These are phyloP conservation scores for Acanthamoeba royreba DNA, from an alignment of 208 protist genomes.

Conservation along the genomic window DNA sequence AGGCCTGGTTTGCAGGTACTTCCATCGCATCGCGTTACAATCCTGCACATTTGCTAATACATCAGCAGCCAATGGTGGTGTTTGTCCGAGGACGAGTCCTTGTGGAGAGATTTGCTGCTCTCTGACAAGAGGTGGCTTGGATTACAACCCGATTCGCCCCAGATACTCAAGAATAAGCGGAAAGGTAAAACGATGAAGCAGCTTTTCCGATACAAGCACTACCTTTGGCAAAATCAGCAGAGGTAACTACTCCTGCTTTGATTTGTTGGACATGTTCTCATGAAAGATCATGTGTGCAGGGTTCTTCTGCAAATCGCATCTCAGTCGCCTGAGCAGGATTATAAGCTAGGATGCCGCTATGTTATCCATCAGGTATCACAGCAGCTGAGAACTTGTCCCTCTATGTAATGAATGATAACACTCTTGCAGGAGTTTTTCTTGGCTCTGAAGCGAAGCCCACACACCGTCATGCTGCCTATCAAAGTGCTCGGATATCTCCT, in stretches of 20 bases:
- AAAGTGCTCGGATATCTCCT: neutral
- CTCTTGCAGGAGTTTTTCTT: neutral
- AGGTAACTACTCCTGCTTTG: too few relatives aligned
- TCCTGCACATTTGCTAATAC: neutral
- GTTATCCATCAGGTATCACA: slow-evolving; percentile 17
- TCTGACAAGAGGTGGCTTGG: neutral
- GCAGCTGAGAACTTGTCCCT: too few relatives aligned
- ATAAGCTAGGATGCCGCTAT: neutral
- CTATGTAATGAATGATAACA: too few relatives aligned
- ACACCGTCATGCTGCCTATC: neutral
- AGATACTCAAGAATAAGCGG: neutral
- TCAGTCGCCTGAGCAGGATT: neutral
- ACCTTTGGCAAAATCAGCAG: neutral
- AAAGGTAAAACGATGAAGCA: neutral
- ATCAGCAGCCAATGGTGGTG: neutral
- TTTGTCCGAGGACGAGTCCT: neutral
- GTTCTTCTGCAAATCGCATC: neutral
- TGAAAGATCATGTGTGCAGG: too few relatives aligned
- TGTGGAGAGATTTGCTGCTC: neutral
- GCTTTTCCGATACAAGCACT: neutral
- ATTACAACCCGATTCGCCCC: neutral
- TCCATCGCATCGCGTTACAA: neutral
- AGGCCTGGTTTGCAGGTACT: neutral
- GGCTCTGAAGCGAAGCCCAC: neutral
- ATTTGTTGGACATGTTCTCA: too few relatives aligned